Conservation (phyloP, 805 yeast species). For the Metschnikowia baotianmanensis region DNA sequence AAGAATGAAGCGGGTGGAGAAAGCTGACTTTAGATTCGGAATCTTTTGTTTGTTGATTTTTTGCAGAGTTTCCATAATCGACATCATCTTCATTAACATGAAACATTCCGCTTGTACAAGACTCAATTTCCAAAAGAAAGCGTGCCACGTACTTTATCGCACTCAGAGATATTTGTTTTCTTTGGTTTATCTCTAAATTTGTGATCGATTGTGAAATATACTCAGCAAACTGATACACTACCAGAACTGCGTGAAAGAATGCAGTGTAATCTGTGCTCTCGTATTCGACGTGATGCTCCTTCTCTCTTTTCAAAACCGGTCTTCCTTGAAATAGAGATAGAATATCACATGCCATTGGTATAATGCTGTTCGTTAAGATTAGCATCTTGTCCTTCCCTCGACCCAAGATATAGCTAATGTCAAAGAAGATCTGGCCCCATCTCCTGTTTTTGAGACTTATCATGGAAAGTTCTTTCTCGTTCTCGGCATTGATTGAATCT, state of each 20-base stretch:
- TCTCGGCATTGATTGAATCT: slow-evolving; percentile 25
- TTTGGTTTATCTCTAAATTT: slow-evolving; percentile 16
- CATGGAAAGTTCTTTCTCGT: slow-evolving; percentile 35
- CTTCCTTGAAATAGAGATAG: slow-evolving; percentile 72
- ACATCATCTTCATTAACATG: slow-evolving; percentile 10
- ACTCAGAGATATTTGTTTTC: slow-evolving; percentile 19
- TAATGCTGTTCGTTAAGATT: slow-evolving; percentile 45
- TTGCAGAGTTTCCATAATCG: slow-evolving; percentile 10
- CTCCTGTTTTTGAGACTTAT: slow-evolving; percentile 61
- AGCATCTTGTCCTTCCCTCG: slow-evolving; percentile 57
- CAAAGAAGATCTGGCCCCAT: slow-evolving; percentile 77
- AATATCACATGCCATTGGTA: slow-evolving; percentile 63
- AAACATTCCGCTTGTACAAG: not conserved
- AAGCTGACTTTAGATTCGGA: too few species aligned
- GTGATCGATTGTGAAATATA: slow-evolving; percentile 47
- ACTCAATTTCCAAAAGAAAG: slow-evolving; percentile 31
- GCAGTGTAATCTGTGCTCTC: slow-evolving; percentile 82
- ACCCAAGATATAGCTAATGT: slow-evolving; percentile 72
- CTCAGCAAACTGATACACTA: slow-evolving; percentile 61
- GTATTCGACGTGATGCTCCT: slow-evolving; percentile 80
- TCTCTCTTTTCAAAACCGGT: slow-evolving; percentile 72
- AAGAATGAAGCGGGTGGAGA: slow-evolving; percentile 77
- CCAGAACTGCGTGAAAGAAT: slow-evolving; percentile 66
- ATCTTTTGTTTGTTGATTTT: slow-evolving; percentile 34
- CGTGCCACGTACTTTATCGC: slow-evolving; percentile 32